Evolutionary conservation across 768 basidiomycete species (phyloP), one percentile per base, ranked within the genome.

Genomic region (Porphyrellus cyaneotinctus): DNA sequence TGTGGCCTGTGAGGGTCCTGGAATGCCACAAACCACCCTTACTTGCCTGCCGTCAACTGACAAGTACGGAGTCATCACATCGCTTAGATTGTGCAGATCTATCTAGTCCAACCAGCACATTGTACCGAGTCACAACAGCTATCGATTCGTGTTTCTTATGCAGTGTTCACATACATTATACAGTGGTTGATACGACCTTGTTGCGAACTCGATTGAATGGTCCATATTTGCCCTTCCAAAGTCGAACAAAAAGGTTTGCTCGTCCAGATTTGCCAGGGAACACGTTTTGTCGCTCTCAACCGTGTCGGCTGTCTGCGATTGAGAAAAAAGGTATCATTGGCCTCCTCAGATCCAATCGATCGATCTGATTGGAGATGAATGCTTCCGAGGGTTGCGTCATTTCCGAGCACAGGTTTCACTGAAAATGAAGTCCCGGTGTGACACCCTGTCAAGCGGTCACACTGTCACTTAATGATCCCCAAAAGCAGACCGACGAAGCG

Each of bases 381-480:
- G 32, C 54, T 38, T 44, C 61, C 64, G 56, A 56, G 15, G 26
- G 18, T 26, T 33, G 47, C 50, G 55, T 56, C 59, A 58, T 63
- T 57, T 57, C 54, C 48, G 52, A 48, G 41, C 70, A 70, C 70
- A 62, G 69, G 70, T 65, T 67, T 70, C 32, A 0, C 36, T 44
- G 30, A 13, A 51, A 44, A 60, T 50, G 56, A 65, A 56, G 15
- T 3, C 5, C 70, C 67, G 69, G 56, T 13, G 67, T 69, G 69
- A 67, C 60, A 43, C 13, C 0, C 8, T 23, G 24, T 20, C 22
- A 41, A 18, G n/a, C n/a, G 12, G 66, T 67, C 57, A 66, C 62
- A 0, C 11, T 28, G 65, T 69, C 69, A 71, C 63, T 9, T 53
- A 66, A 59, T 64, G 11, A 55, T 36, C 15, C 61, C 62, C 20